Evolutionary conservation across 148 eudicot genomes (phyloP), one percentile per base, ranked within the genome.

Genomic region (Arbutus unedo): DNA sequence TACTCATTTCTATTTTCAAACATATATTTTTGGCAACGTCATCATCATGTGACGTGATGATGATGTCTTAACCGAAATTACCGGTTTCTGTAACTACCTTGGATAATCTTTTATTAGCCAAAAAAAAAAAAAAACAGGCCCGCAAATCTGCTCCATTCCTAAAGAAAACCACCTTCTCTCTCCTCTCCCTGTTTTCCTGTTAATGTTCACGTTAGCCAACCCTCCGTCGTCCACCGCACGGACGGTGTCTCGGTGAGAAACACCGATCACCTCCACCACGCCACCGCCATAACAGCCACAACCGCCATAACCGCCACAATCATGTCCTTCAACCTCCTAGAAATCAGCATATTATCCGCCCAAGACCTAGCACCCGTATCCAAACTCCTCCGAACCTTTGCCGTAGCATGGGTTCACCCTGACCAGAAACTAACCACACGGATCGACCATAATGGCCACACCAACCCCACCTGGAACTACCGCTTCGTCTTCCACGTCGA

Each of bases 401-500:
- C 85, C 14, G 85, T 86, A 9, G 90, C 88, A 16, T 84, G 85
- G 79, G 21, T 88, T 10, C 5, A 74, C 49, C 86, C 86, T 16
- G 88, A 88, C 74, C 81, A 84, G 7, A 86, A 82, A 68, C 56
- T 83, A 25, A 83, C 82, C 82, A 88, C 88, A 48, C 49, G 50
- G 15, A 76, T 86, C 45, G 90, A 88, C 75, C 88, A 79, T 25
- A 78, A 68, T 4, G 90, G 90, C 81, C 83, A 88, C 77, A 81
- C 72, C 60, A 88, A 86, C 81, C 90, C 90, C 11, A 74, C 84
- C 2, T 88, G 90, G 90, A 85, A 88, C 74, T 83, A 83, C 84
- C 79, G 80, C 43, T 44, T 88, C 38, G 79, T 74, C 18, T 88
- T 88, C 53, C 82, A 67, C 5, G 82, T 88, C 14, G 83, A 85